Base-by-base conservation (phyloP, 2,329 filamentous ascomycete species). In the Lecanicillium sp. region DNA sequence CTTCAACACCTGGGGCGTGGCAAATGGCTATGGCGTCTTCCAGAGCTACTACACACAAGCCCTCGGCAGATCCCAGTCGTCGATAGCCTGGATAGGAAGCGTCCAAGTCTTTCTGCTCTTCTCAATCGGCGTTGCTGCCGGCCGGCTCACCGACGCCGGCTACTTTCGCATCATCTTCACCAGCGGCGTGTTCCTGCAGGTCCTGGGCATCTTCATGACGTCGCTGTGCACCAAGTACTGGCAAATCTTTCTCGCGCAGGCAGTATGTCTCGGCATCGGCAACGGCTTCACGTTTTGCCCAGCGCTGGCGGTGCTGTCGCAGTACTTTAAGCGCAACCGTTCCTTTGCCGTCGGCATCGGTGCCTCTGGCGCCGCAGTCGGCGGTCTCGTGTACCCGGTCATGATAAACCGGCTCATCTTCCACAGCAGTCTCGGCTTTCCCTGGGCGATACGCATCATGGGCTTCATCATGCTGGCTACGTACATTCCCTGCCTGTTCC, bases 271-370 rank as follows among this genome's bases (percentile, higher is more conserved):
- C 5, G 70, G 70, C 0, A 38, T 72, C 1, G 75, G 74, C 0
- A 67, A 69, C 15, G 78, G 75, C 1, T 67, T 69, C 37, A 60
- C 76, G 7, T 80, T 76, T 50, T 65, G 73, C 9, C 71, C 78
- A 0, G 67, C 70, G 4, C 62, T 81, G 16, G 73, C 77, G 9
- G 63, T 82, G 8, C 56, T 83, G 11, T 71, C 77, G 0, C 71
- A 75, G n/a, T 81, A 81, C 45, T 83, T 83, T 50, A 64, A 65
- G 27, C 64, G 62, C 29, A 67, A 64, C 39, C 64, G 73, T 41
- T 70, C 68, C 1, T 55, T 83, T 4, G 76, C 73, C 5, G 70
- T 80, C 29, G 78, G 78, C 2, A 51, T 80, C 2, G 70, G 73
- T 3, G 75, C 75, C 1, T 68, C 70, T 1, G 78, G 78, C 2